Percentiles rank a stretch among this genome's conserved stretches.
phyloP scores from a whole-genome alignment of 2,329 filamentous ascomycete species.

The Pseudopyricularia cyperi region DNA sequence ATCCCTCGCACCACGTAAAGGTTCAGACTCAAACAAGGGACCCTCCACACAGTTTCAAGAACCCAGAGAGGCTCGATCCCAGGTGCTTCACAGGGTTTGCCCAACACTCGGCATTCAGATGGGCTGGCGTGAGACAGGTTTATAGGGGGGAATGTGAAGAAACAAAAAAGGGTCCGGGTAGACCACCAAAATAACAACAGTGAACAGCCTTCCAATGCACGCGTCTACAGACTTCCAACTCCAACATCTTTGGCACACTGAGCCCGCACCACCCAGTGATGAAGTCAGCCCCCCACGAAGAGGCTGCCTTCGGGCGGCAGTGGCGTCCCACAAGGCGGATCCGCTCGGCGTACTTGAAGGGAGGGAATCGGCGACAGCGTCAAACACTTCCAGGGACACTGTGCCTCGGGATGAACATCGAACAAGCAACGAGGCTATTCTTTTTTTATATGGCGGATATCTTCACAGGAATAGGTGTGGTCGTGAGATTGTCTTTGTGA shows the following conservation, averaged over 20 bases:
- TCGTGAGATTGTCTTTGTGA: background rate
- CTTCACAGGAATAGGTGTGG: background rate
- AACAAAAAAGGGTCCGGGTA: background rate
- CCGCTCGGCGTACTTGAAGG: background rate
- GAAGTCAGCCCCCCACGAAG: background rate
- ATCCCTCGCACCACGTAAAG: slow-evolving; percentile 4
- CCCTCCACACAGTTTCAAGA: slow-evolving; percentile 3
- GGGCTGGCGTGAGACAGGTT: background rate
- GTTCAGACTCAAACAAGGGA: slow-evolving; percentile 3
- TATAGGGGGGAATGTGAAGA: background rate
- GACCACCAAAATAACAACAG: background rate
- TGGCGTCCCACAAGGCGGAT: background rate
- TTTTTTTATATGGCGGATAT: background rate
- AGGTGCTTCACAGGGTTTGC: slow-evolving; percentile 2
- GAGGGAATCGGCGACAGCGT: background rate
- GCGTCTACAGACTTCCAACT: background rate
- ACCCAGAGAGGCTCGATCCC: background rate
- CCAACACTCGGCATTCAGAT: slow-evolving; percentile 1
- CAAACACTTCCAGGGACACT: background rate
- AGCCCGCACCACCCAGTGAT: background rate
- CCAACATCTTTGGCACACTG: background rate
- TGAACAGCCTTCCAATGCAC: background rate
- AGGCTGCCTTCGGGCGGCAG: background rate
- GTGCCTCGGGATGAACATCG: background rate
- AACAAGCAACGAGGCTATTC: too few relatives aligned